A percentile compares a stretch with the other conserved stretches of the same genome.
Conservation (phyloP, 169 alveolate species). For the Plasmodium knowlesi region DNA sequence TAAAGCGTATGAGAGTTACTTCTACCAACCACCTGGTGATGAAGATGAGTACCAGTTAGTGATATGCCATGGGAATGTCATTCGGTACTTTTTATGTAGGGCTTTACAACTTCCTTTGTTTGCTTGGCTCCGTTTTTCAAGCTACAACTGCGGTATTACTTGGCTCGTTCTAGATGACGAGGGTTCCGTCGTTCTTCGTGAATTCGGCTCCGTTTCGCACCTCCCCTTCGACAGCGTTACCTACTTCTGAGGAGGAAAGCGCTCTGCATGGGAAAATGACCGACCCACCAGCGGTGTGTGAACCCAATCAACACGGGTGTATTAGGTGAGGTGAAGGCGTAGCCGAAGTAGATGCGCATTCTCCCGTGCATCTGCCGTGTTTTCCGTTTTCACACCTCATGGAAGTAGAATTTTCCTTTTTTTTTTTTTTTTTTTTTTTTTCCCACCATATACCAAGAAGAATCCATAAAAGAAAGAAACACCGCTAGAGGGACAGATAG, state of each 20-base stretch:
- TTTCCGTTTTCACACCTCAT: neutral
- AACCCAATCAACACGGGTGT: too few relatives aligned
- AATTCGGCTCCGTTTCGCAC: conserved; percentile 75
- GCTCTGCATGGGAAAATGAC: too few relatives aligned
- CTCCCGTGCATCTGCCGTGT: neutral
- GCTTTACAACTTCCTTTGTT: conserved; percentile 80
- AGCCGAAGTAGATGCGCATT: too few relatives aligned
- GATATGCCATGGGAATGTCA: conserved; percentile 81
- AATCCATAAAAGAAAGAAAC: neutral
- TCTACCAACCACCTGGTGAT: conserved; percentile 69
- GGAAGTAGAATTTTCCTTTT: neutral
- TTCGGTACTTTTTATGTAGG: conserved; percentile 78
- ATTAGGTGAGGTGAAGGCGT: too few relatives aligned
- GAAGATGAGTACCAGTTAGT: conserved; percentile 77
- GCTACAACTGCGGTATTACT: conserved; percentile 80
- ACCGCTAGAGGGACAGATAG: neutral
- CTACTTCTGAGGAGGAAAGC: conserved; percentile 23
- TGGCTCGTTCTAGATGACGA: conserved; percentile 75
- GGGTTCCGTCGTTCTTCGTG: conserved; percentile 68
- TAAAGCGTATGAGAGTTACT: conserved; percentile 77
- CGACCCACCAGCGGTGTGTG: neutral
- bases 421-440: neutral
- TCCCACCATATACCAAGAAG: neutral
- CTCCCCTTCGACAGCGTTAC: conserved; percentile 74
- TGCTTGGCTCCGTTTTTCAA: conserved; percentile 80